Evolutionary conservation across 768 basidiomycete species (phyloP).

Genomic region (Suillus discolor): DNA sequence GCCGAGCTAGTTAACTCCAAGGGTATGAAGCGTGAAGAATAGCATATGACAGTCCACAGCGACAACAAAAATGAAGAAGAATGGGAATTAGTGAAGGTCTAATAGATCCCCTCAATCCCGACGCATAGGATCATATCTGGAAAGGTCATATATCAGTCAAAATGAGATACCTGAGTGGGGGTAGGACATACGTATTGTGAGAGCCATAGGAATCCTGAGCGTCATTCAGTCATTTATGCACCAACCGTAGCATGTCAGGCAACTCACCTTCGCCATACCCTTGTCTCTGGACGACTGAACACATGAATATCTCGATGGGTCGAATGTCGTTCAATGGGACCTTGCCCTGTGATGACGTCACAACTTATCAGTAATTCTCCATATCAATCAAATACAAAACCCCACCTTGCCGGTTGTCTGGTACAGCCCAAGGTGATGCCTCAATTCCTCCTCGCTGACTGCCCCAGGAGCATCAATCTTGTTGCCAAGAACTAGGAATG

Average conservation of each 20-base stretch:
- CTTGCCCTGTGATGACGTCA: conserved; percentile 68
- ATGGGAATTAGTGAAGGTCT: not conserved
- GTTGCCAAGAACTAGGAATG: conserved; percentile 98
- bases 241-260: conserved; percentile 1
- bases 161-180: not conserved
- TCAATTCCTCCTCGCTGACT: conserved; percentile 95
- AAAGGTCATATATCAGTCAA: not conserved
- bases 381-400: not conserved
- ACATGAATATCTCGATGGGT: conserved; percentile 99
- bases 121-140: not conserved
- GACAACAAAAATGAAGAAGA: not conserved
- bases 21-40: conserved; percentile 7
- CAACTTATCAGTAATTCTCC: conserved; percentile 12
- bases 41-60: conserved; percentile 1
- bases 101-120: not conserved
- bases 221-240: conserved; percentile 15
- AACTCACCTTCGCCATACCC: conserved; percentile 91
- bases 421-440: conserved; percentile 93
- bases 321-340: conserved; percentile 95
- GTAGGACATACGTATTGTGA: conserved; percentile 85
- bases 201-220: conserved; percentile 87
- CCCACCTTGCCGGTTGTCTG: conserved; percentile 99
- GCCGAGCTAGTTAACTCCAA: not conserved
- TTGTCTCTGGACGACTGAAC: conserved; percentile 98
- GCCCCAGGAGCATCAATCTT: conserved; percentile 99